phyloP scores from a whole-genome alignment of 1,284 basidiomycete genomes.

The Peniophora sp. region DNA sequence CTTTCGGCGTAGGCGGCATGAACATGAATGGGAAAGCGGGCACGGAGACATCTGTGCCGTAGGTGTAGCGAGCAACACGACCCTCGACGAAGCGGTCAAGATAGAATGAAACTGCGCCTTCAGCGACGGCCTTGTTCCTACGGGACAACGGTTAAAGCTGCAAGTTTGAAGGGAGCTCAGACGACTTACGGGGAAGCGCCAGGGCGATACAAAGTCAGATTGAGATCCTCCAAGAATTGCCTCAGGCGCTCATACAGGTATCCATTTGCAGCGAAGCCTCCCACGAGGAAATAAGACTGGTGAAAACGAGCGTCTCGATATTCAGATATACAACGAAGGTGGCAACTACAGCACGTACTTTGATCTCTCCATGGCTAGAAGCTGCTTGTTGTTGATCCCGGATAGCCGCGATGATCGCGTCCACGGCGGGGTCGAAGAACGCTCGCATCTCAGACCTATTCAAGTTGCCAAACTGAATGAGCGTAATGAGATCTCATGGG shows the following conservation, averaged over 20 bases:
- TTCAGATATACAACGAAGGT: conserved; percentile 3
- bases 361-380: conserved; percentile 36
- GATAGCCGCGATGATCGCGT: background rate
- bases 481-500: background rate
- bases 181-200: conserved; percentile 29
- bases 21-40: background rate
- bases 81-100: conserved; percentile 40
- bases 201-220: conserved; percentile 26
- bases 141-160: background rate
- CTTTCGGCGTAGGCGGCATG: background rate
- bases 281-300: conserved; percentile 30
- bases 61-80: conserved; percentile 35
- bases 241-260: conserved; percentile 35
- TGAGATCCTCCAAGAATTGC: conserved; percentile 18
- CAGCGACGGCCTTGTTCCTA: conserved; percentile 51
- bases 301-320: background rate
- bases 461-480: background rate
- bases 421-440: conserved; percentile 27
- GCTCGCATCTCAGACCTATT: conserved; percentile 29
- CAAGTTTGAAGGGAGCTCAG: background rate
- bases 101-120: conserved; percentile 46
- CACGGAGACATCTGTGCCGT: conserved; percentile 11
- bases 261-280: conserved; percentile 45
- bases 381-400: background rate
- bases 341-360: conserved; percentile 29